Percentiles rank a stretch among this genome's conserved stretches.
These are phyloP conservation scores for Didymella exigua DNA, from an alignment of 2,329 filamentous ascomycete species.

Conservation along the genomic window DNA sequence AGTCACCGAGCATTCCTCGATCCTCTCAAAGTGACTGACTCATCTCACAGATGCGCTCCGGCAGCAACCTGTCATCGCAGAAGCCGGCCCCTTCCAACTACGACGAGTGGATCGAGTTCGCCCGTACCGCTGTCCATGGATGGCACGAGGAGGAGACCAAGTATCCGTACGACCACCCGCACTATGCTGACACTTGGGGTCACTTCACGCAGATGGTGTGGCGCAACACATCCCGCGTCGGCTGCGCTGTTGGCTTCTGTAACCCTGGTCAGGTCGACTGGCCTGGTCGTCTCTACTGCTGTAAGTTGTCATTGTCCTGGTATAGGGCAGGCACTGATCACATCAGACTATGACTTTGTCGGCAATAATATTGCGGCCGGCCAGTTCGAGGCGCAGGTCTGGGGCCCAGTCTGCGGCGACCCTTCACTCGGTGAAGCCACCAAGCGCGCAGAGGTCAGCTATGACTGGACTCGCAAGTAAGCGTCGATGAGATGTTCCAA, in stretches of 20 bases:
- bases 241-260: conserved; percentile 44
- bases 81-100: conserved; percentile 29
- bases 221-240: conserved; percentile 44
- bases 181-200: conserved; percentile 37
- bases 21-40: conserved; percentile 4
- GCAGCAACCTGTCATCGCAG: conserved; percentile 43
- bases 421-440: conserved; percentile 25
- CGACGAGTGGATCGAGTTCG: conserved; percentile 39
- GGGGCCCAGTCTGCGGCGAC: conserved; percentile 37
- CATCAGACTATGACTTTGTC: conserved; percentile 38
- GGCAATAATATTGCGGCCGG: conserved; percentile 43
- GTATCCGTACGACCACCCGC: conserved; percentile 43
- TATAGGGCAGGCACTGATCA: conserved; percentile 11
- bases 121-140: conserved; percentile 38
- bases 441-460: conserved; percentile 23
- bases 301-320: conserved; percentile 27
- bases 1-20: conserved; percentile 2
- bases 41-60: conserved; percentile 33
- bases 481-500: no score
- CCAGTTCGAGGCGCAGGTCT: conserved; percentile 41
- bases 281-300: conserved; percentile 46
- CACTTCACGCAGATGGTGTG: conserved; percentile 51
- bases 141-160: conserved; percentile 46
- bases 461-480: conserved; percentile 23
- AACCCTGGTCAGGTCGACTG: conserved; percentile 20